Conservation (phyloP, 345 rosid genomes). For the Dipteronia dyeriana region DNA sequence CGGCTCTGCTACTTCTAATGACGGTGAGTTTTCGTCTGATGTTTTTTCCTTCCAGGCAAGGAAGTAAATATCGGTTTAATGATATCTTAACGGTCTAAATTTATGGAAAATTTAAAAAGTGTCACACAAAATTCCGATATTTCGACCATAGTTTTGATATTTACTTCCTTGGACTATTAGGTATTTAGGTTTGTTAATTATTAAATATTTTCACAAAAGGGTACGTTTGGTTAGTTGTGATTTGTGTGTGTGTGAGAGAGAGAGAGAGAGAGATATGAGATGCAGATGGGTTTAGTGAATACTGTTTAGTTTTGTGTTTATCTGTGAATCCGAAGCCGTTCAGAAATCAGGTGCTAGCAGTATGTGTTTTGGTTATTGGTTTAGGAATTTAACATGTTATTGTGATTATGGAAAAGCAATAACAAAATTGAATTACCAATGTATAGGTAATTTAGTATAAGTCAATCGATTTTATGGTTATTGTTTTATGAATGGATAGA, state of each 20-base stretch:
- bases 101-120: too few relatives aligned
- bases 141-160: not conserved
- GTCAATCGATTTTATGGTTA: not conserved
- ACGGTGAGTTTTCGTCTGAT: conserved; percentile 45
- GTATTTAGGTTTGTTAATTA: not conserved
- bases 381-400: too few relatives aligned
- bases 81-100: too few relatives aligned
- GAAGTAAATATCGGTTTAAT: not conserved
- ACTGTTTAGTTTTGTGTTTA: not conserved
- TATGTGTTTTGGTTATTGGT: too few relatives aligned
- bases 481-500: not conserved
- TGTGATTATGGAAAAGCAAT: not conserved
- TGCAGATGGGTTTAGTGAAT: not conserved
- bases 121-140: too few relatives aligned
- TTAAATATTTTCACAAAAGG: not conserved
- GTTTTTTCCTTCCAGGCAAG: not conserved
- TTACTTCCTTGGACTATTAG: not conserved
- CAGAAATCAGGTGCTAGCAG: not conserved
- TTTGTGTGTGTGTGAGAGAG: not conserved
- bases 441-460: not conserved
- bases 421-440: not conserved
- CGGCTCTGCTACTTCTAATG: conserved; percentile 75
- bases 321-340: not conserved
- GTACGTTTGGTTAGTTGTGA: not conserved
- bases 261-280: conserved; percentile 7